Evolutionary conservation across 2,329 filamentous ascomycete genomes (phyloP).

Genomic region (Venturiaceae sp.): DNA sequence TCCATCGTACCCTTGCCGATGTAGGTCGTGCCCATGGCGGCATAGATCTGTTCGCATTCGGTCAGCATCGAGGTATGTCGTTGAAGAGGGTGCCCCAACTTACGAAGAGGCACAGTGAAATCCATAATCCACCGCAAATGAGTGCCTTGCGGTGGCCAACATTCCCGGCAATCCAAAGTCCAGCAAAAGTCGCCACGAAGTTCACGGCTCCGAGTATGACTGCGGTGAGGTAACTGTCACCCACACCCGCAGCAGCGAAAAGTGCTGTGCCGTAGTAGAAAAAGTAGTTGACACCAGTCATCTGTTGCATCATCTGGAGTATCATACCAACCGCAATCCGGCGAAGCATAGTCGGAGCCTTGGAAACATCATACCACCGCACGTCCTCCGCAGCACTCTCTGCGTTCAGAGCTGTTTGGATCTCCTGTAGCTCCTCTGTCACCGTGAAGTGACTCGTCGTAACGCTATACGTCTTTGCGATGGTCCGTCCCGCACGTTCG

Average conservation of each 20-base stretch:
- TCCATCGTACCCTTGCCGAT: constrained; percentile 15
- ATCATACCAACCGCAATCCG: constrained; percentile 35
- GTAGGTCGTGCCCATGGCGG: background rate
- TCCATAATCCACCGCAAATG: constrained; percentile 35
- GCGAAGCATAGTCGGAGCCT: constrained; percentile 48
- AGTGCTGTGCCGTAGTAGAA: constrained; percentile 44
- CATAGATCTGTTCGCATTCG: background rate
- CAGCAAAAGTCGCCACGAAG: constrained; percentile 36
- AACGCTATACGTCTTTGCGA: constrained; percentile 46
- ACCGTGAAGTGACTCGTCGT: constrained; percentile 44
- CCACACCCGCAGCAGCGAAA: constrained; percentile 29
- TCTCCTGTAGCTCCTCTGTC: constrained; percentile 42
- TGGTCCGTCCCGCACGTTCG: constrained; percentile 39
- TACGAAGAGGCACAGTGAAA: constrained; percentile 48
- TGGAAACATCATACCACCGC: constrained; percentile 40
- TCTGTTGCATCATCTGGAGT: constrained; percentile 57
- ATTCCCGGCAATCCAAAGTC: constrained; percentile 34
- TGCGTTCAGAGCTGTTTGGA: constrained; percentile 44
- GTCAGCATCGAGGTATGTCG: too few relatives aligned
- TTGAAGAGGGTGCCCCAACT: background rate
- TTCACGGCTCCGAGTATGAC: constrained; percentile 40
- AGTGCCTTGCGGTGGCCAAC: constrained; percentile 34
- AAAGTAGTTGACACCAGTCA: constrained; percentile 60
- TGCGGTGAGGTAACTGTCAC: constrained; percentile 33
- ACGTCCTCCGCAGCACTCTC: constrained; percentile 42